phyloP scores from a whole-genome alignment of 768 basidiomycete genomes.

The Russula griseocarnosa region DNA sequence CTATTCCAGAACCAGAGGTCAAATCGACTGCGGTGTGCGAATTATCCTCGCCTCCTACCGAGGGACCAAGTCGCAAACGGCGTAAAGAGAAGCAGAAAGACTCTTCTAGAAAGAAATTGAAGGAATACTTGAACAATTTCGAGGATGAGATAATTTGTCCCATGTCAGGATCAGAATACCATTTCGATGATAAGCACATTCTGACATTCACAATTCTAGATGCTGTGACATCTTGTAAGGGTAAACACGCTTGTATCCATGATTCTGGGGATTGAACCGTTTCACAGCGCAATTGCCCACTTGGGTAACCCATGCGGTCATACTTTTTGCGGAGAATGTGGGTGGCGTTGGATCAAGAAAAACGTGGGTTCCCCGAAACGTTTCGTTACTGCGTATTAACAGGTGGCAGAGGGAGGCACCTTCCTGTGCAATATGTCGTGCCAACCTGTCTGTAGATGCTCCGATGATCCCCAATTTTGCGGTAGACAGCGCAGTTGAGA shows the following conservation, averaged over 20 bases:
- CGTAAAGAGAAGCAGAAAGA: slow-evolving; percentile 47
- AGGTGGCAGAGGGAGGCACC: slow-evolving; percentile 39
- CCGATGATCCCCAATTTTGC: slow-evolving; percentile 64
- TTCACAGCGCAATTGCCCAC: slow-evolving; percentile 54
- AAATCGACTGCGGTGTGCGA: slow-evolving; percentile 15
- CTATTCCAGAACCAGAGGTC: slow-evolving; percentile 1
- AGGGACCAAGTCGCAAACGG: slow-evolving; percentile 21
- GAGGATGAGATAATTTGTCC: slow-evolving; percentile 68
- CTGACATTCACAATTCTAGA: slow-evolving; percentile 37
- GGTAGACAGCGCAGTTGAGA: slow-evolving; percentile 57
- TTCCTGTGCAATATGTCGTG: slow-evolving; percentile 60
- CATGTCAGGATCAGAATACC: slow-evolving; percentile 44
- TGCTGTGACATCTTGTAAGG: slow-evolving; percentile 69
- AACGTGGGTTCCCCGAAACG: slow-evolving; percentile 41
- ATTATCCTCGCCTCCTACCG: slow-evolving; percentile 2
- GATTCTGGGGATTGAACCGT: slow-evolving; percentile 4
- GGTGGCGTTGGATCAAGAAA: slow-evolving; percentile 53
- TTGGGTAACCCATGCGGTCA: slow-evolving; percentile 71
- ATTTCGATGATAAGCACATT: background rate
- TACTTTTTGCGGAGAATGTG: slow-evolving; percentile 65
- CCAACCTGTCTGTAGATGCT: slow-evolving; percentile 37
- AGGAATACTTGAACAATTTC: slow-evolving; percentile 42
- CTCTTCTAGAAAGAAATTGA: slow-evolving; percentile 29
- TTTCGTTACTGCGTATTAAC: slow-evolving; percentile 7
- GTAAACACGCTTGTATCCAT: slow-evolving; percentile 5